Evolutionary conservation across 441 rosid species (phyloP).

Genomic region (Pelargonium fulgidum): DNA sequence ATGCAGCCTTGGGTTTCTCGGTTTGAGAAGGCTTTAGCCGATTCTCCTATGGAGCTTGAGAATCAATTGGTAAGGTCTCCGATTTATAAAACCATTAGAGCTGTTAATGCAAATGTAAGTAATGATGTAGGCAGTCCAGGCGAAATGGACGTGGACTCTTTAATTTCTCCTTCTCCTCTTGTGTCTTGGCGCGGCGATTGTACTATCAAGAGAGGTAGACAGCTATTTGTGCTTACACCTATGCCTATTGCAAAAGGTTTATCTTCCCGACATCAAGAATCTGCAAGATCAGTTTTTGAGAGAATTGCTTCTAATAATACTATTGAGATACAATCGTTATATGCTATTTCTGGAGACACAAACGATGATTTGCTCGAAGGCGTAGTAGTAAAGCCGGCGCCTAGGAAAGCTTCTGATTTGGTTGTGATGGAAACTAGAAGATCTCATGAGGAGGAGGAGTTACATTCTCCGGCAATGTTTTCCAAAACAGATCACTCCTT

Average conservation of each 20-base stretch:
- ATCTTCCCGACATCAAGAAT: constrained; percentile 39
- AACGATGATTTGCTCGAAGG: constrained; percentile 34
- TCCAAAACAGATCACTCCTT: constrained; percentile 32
- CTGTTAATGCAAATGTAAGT: constrained; percentile 26
- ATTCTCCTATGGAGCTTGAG: constrained; percentile 22
- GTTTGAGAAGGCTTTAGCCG: constrained; percentile 38
- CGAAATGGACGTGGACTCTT: constrained; percentile 32
- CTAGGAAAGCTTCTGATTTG: constrained; percentile 32
- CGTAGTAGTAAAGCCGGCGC: constrained; percentile 26
- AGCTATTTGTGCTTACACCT: constrained; percentile 78
- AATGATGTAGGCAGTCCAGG: constrained; percentile 60
- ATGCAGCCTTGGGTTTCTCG: constrained; percentile 84
- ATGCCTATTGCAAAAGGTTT: constrained; percentile 54
- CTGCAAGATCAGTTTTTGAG: constrained; percentile 31
- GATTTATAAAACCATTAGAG: constrained; percentile 22
- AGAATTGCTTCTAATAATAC: constrained; percentile 27
- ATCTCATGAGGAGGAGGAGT: constrained; percentile 21
- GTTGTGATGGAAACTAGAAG: constrained; percentile 18
- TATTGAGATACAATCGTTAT: constrained; percentile 29
- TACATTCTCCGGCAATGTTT: constrained; percentile 37
- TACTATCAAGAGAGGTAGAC: constrained; percentile 54
- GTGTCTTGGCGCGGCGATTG: constrained; percentile 77
- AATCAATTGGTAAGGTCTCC: constrained; percentile 25
- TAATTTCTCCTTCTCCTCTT: constrained; percentile 89
- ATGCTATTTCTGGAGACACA: constrained; percentile 32